A percentile compares a stretch with the other conserved stretches of the same genome.
phyloP scores from a whole-genome alignment of 1,284 basidiomycete genomes.

The Tylopilus sp. region DNA sequence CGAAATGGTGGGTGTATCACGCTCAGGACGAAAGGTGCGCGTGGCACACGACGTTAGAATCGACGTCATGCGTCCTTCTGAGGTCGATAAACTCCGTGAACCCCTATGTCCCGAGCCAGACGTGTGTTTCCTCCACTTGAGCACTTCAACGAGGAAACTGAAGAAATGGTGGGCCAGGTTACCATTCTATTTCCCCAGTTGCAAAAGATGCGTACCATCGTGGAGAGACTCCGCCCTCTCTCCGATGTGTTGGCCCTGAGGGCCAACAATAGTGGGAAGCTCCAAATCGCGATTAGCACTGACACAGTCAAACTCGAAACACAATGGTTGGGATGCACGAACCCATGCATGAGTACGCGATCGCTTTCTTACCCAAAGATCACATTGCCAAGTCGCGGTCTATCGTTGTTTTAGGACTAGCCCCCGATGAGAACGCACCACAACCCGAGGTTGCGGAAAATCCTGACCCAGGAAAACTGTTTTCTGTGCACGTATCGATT shows the following conservation, averaged over 20 bases:
- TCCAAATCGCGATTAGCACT: constrained; percentile 68
- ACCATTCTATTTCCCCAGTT: constrained; percentile 79
- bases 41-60: constrained; percentile 72
- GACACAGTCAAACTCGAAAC: constrained; percentile 73
- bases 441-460: constrained; percentile 35
- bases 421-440: constrained; percentile 33
- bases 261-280: constrained; percentile 58
- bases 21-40: constrained; percentile 50
- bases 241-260: constrained; percentile 70
- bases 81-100: constrained; percentile 70
- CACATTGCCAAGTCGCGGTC: neutral
- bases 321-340: constrained; percentile 70
- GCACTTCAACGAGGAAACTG: neutral
- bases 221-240: constrained; percentile 70
- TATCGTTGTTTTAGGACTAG: constrained; percentile 18
- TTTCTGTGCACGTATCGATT: constrained; percentile 65
- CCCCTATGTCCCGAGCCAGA: constrained; percentile 87
- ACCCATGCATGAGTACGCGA: constrained; percentile 60
- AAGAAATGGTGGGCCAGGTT: constrained; percentile 47
- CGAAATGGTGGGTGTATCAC: constrained; percentile 58
- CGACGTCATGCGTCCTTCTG: constrained; percentile 68
- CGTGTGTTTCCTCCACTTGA: constrained; percentile 39
- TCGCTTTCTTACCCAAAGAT: neutral
- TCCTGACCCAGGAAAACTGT: constrained; percentile 53
- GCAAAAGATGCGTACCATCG: constrained; percentile 71